Evolutionary conservation across 1,284 basidiomycete species (phyloP).

Genomic region (Leccinum griseonigrum): DNA sequence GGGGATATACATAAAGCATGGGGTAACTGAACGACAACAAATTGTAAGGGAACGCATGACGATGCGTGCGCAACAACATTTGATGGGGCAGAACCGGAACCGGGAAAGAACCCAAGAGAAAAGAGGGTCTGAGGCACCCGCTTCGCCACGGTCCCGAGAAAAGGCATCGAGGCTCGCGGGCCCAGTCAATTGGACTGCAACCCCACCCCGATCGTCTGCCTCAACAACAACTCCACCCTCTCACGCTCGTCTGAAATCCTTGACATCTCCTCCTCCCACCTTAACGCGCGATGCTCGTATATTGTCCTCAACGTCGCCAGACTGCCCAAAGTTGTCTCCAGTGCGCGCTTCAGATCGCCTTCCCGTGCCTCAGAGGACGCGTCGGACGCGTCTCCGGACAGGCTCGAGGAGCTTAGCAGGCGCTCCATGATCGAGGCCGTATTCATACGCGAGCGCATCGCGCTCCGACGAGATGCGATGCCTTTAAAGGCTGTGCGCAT

Average conservation of each 20-base stretch:
- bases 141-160: neutral
- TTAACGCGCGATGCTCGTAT: constrained; percentile 62
- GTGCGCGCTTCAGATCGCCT: constrained; percentile 57
- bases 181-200: constrained; percentile 18
- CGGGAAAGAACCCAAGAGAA: neutral
- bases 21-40: too few relatives aligned
- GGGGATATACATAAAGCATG: neutral
- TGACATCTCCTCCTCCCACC: constrained; percentile 70
- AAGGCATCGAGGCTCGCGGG: neutral
- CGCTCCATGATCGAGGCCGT: constrained; percentile 54
- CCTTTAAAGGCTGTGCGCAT: constrained; percentile 57
- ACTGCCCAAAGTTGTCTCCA: constrained; percentile 64
- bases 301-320: constrained; percentile 58
- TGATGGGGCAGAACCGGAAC: neutral
- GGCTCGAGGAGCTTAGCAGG: constrained; percentile 42
- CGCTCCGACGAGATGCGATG: constrained; percentile 55
- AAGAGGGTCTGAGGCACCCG: neutral
- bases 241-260: constrained; percentile 65
- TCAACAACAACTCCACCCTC: constrained; percentile 58
- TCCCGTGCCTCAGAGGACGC: constrained; percentile 22
- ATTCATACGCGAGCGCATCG: constrained; percentile 42
- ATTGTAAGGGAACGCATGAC: neutral
- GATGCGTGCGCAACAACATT: neutral
- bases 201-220: constrained; percentile 55
- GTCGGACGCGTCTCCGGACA: constrained; percentile 53